Evolutionary conservation across 2,329 filamentous ascomycete species (phyloP).

Genomic region (Beauveria asiatica): DNA sequence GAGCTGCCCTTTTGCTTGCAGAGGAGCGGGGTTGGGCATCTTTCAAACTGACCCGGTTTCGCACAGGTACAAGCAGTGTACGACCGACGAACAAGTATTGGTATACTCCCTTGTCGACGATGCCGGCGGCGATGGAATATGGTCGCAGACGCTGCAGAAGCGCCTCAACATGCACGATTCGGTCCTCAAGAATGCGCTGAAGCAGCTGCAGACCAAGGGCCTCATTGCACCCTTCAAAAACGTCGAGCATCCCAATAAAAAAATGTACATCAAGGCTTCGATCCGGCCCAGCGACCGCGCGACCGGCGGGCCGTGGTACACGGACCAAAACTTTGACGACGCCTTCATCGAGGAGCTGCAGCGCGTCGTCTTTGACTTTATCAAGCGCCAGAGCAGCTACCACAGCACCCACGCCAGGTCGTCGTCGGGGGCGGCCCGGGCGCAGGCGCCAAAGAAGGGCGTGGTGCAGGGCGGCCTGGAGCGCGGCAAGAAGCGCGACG

Average conservation of each 20-base stretch:
- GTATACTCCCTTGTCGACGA: conserved; percentile 88
- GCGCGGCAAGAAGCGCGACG: conserved; percentile 43
- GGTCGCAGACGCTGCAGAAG: conserved; percentile 77
- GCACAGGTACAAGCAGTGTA: conserved; percentile 47
- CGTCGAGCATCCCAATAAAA: conserved; percentile 82
- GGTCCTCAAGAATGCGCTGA: conserved; percentile 71
- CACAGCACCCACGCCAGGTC: conserved; percentile 33
- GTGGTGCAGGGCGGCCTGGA: conserved; percentile 40
- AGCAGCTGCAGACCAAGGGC: conserved; percentile 71
- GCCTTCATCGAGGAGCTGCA: conserved; percentile 76
- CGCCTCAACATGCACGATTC: conserved; percentile 78
- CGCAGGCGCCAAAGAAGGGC: conserved; percentile 48
- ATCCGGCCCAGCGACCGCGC: conserved; percentile 82
- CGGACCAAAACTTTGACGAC: conserved; percentile 80
- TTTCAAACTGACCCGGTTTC: not conserved
- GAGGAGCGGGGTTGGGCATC: not conserved
- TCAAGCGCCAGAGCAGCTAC: conserved; percentile 65
- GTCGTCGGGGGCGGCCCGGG: conserved; percentile 21
- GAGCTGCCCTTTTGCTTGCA: not conserved
- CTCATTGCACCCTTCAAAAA: conserved; percentile 86
- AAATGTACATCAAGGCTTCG: conserved; percentile 90
- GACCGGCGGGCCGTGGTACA: conserved; percentile 91
- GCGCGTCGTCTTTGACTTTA: conserved; percentile 62
- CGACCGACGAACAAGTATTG: conserved; percentile 67
- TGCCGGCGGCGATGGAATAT: conserved; percentile 76